These are phyloP conservation scores for Pythium coloratum DNA, from an alignment of 352 stramenopile species.

Conservation along the genomic window DNA sequence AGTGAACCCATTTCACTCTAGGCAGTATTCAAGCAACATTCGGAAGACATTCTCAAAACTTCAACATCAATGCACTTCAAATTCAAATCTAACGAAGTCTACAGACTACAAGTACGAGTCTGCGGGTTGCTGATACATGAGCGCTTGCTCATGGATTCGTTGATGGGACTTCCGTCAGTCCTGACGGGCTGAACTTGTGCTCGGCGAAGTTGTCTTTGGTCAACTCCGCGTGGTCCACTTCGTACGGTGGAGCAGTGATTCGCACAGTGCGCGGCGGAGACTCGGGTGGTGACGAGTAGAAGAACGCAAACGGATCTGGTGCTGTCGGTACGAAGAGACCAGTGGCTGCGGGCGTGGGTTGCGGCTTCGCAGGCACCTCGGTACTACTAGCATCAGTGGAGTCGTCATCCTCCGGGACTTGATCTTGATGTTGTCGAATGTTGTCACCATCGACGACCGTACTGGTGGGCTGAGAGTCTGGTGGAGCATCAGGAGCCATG, in stretches of 20 bases:
- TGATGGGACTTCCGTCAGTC: not conserved
- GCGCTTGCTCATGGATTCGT: too few relatives aligned
- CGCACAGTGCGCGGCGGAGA: not conserved
- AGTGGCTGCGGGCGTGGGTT: not conserved
- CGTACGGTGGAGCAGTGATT: not conserved
- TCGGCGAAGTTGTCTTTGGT: not conserved
- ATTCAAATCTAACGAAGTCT: not conserved
- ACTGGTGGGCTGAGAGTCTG: not conserved
- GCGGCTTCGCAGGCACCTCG: not conserved
- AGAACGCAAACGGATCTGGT: not conserved
- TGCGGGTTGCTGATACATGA: not conserved
- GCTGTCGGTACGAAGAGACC: not conserved
- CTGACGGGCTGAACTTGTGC: not conserved
- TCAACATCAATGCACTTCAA: slow-evolving; percentile 4
- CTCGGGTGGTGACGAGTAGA: not conserved
- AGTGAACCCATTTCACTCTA: slow-evolving; percentile 11
- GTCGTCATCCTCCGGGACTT: not conserved
- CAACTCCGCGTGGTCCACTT: not conserved
- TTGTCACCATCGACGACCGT: not conserved
- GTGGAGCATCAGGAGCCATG: not conserved
- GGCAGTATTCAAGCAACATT: not conserved
- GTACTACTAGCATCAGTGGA: not conserved
- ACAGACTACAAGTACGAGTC: not conserved
- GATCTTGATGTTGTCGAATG: not conserved
- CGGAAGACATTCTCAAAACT: not conserved